Evolutionary conservation across 768 basidiomycete species (phyloP), one percentile per base, ranked within the genome.

Genomic region (Trametes gibbosa): DNA sequence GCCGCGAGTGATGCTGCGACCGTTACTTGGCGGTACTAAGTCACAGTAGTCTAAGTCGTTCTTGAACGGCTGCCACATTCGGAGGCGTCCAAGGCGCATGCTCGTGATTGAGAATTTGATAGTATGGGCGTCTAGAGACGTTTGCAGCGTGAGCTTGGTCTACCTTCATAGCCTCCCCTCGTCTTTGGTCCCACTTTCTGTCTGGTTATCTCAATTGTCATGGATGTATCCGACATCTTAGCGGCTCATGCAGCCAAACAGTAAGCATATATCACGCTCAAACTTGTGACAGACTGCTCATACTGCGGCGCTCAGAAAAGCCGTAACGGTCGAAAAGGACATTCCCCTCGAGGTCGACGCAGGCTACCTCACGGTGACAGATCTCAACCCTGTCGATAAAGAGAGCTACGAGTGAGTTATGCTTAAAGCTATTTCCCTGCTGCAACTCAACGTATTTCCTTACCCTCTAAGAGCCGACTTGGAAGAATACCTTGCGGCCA

Each of bases 171-270:
- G n/a, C 21, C 24, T 46, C 13, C 21, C 41, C 42, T 25, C 32
- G 14, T 29, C 34, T 25, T 47, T 24, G 14, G 2, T 39, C 5
- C 39, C 40, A 6, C 50, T 23, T 35, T 7, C 3, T 43, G 7
- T 29, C 41, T 50, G 13, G 21, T 35, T 47, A 32, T 6, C 25
- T 35, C 27, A 32, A 6, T 32, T 32, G 29, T 10, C 54, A 92
- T 94, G 90, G 90, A 94, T 76, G 90, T 94, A 57, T 88, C 92
- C 9, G 81, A 81, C 65, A 84, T 94, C 52, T 81, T 95, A 17
- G 86, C 86, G 48, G 82, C 84, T 16, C 86, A 91, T 72, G 81
- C 83, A 10, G 83, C 82, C 50, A 88, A 86, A 81, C 80, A 79
- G 91, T 88, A 71, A 72, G 86, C 74, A 37, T 12, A 5, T 14